Evolutionary conservation across 306 rosid genomes (phyloP), one percentile per base, ranked within the genome.

Genomic region (Echinosophora koreensis): DNA sequence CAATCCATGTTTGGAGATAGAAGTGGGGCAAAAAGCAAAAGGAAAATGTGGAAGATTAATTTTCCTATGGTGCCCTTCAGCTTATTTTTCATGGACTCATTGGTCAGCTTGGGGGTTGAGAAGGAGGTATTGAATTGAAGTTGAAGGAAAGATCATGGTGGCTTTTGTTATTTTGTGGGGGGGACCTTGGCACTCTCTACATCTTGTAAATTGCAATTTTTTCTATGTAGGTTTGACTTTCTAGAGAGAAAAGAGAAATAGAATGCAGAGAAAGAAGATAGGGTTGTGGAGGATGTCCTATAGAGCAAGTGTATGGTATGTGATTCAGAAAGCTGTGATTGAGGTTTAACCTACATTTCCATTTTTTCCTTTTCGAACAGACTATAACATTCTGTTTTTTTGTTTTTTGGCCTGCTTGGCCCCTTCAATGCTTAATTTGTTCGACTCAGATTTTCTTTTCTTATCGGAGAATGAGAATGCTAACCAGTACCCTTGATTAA

Each of bases 221-320:
- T 70, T 72, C 80, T 86, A 74, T 84, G 79, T 85, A 80, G 91
- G 88, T 65, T 79, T 85, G 85, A 87, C 96, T 59, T 85, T 42
- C 34, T 71, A 75, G 38, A 62, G 74, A 73, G 71, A 71, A 47
- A 47, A 73, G 46, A 8, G 18, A 6, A 66, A 28, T 56, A 38
- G 55, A 18, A 22, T 22, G 22, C 22, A 39, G n/a, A 71, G 67
- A 32, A 9, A 67, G 55, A 14, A 32, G 27, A 8, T 14, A 17
- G 28, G 77, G 12, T 50, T 13, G 49, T 59, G 59, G 69, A 41
- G 50, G 18, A 56, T 13, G 51, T 38, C 34, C 15, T 14, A 6
- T 35, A 30, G 81, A 34, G 55, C 5, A 3, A 64, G 34, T 62
- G 55, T 57, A 55, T 83, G 80, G 66, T 71, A 80, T 56, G 79